Evolutionary conservation across 208 protist genomes (phyloP).

Genomic region (Leishmania aethiopica): DNA sequence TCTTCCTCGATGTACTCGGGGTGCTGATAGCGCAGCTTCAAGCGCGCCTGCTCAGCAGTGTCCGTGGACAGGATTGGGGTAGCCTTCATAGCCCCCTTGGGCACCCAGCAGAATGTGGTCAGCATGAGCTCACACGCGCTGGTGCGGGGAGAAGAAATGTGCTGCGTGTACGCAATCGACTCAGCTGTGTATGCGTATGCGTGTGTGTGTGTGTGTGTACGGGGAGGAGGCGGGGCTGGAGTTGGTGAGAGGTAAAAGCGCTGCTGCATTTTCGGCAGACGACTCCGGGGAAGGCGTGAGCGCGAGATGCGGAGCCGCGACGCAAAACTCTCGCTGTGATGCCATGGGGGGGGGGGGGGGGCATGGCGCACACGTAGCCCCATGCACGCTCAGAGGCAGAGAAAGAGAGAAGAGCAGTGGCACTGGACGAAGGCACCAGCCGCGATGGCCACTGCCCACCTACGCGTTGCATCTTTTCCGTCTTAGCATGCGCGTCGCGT

Average conservation of each 20-base stretch:
- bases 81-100: constrained; percentile 84
- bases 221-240: not conserved
- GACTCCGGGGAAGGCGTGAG: not conserved
- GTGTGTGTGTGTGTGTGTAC: not conserved
- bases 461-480: not conserved
- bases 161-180: not conserved
- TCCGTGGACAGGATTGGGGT: constrained; percentile 84
- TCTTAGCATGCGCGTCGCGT: not conserved
- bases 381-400: not conserved
- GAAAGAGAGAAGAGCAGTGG: not conserved
- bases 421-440: too few species aligned
- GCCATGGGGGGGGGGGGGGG: too few species aligned
- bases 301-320: not conserved
- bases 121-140: constrained; percentile 45
- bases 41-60: constrained; percentile 57
- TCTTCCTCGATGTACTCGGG: constrained; percentile 68
- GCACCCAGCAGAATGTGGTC: constrained; percentile 84
- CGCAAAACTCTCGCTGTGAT: not conserved
- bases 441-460: not conserved
- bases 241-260: not conserved
- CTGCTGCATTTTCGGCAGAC: not conserved
- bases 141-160: not conserved
- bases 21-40: constrained; percentile 74
- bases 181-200: not conserved
- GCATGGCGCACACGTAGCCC: not conserved